Base-by-base conservation (phyloP, 2,329 filamentous ascomycete species). In the Malbranchea zuffiana region DNA sequence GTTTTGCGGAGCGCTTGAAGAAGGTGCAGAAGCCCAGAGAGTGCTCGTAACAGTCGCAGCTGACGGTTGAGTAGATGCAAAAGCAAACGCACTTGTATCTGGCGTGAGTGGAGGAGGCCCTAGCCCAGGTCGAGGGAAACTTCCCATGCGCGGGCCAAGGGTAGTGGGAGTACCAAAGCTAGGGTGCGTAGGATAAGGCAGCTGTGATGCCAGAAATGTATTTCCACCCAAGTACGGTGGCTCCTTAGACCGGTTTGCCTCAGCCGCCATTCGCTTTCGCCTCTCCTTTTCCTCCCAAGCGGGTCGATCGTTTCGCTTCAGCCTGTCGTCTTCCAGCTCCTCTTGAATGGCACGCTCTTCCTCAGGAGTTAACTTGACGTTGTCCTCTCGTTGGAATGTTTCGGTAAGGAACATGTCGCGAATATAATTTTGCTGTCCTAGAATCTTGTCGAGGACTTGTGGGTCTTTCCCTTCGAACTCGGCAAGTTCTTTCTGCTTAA, bases 381-480 rank as follows among this genome's bases (percentile, higher is more conserved):
- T 61, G 39, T 81, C 78, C 44, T 86, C 78, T 45, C 74, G 68
- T 45, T 82, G 77, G 46, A 85, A 84, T 0, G 78, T 79, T 46
- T 88, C 80, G 1, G 78, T 81, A 25, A 78, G 70, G 3, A 73
- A 67, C 39, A 88, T 76, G 1, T 55, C 38, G 49, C 53, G 32
- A 32, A 65, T 57, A 33, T 49, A 47, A 15, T 49, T 35, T 11
- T 43, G 31, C 5, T 45, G 40, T 24, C 47, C 42, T n/a, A 62
- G 47, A n/a, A 62, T 58, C 31, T 61, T 59, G 50, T 92, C 85
- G 27, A 80, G 55, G 3, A 79, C 72, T 2, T 58, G 44, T 4
- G 62, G 59, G 48, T 80, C 75, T 46, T 77, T 78, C 4, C 78
- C 78, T 1, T 62, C 43, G 41, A 73, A 74, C 6, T 62, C 57